Base-by-base conservation (phyloP, 2,329 filamentous ascomycete species). In the Stemphylium lycopersici region DNA sequence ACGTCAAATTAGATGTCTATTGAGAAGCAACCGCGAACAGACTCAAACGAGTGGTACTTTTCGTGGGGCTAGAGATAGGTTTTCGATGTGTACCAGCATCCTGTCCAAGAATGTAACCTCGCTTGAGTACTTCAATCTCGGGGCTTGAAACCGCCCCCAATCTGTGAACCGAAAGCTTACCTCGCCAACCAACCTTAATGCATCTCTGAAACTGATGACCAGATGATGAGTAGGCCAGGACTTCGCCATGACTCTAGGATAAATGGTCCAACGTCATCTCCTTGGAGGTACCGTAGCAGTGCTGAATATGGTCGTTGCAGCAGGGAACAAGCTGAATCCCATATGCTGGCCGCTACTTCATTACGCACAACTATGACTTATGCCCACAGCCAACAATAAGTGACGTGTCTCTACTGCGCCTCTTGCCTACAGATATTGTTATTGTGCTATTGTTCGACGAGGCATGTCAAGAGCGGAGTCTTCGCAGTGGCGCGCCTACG, bases 131-230 rank as follows among this genome's bases (percentile, higher is more conserved):
- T 37, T 48, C 29, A 38, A 18, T 31, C 22, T 44, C 22, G 26
- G 42, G 41, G 36, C 29, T n/a, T 29, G 22, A 29, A 29, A 11
- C 10, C 26, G 26, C 7, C 26, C 10, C 26, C 26, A 20, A 43
- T n/a, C 34, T 24, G 32, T 44, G 49, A 52, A 22, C 50, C 48
- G 55, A 51, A 32, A 52, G 33, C 41, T 46, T 31, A 16, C 4
- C 46, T 53, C 48, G 15, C 32, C 26, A 42, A 50, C 11, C n/a
- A 6, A 44, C n/a, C 24, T 22, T 31, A 32, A 47, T 16, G 16
- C 50, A 10, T 46, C 43, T 24, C 15, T 52, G 52, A 62, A 58
- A 62, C 56, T 18, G n/a, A 31, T 39, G 48, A 20, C 16, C 32
- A 48, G 47, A 52, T 22, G 16, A 18, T 31, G 45, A 33, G 29